A percentile compares a stretch with the other conserved stretches of the same genome.
Evolutionary conservation across 2,329 filamentous ascomycete species (phyloP).

Genomic region (Pochonia chlamydosporia): DNA sequence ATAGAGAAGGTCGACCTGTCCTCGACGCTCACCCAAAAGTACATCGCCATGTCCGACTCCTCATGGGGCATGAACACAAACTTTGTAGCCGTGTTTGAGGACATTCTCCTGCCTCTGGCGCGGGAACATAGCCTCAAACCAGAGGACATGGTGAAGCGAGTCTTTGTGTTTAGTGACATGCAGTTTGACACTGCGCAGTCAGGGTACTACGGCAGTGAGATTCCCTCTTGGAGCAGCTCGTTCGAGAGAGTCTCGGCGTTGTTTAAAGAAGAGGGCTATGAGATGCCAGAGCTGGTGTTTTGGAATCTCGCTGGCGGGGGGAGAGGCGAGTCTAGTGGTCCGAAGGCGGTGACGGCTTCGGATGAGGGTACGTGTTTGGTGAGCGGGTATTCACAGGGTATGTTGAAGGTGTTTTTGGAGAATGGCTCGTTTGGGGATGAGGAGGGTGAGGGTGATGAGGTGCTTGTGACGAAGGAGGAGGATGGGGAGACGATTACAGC

Average conservation of each 20-base stretch:
- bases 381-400: slow-evolving; percentile 51
- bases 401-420: slow-evolving; percentile 53
- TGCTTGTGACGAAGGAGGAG: slow-evolving; percentile 25
- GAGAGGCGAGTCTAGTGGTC: slow-evolving; percentile 24
- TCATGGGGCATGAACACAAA: slow-evolving; percentile 42
- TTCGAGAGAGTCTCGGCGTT: slow-evolving; percentile 42
- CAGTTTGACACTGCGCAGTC: slow-evolving; percentile 42
- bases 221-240: slow-evolving; percentile 33
- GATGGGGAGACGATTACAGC: slow-evolving; percentile 13
- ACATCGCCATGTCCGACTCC: slow-evolving; percentile 20
- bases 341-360: slow-evolving; percentile 43
- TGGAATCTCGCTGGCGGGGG: slow-evolving; percentile 48
- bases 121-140: slow-evolving; percentile 40
- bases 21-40: slow-evolving; percentile 35
- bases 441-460: slow-evolving; percentile 28
- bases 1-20: slow-evolving; percentile 35
- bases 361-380: slow-evolving; percentile 42
- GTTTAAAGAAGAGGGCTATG: slow-evolving; percentile 45
- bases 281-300: slow-evolving; percentile 54
- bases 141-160: slow-evolving; percentile 54
- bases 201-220: background rate
- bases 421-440: slow-evolving; percentile 38
- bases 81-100: slow-evolving; percentile 48
- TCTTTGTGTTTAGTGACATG: slow-evolving; percentile 59
- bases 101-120: slow-evolving; percentile 49